Base-by-base conservation (phyloP, 805 yeast genomes). In the Teunomyces kruisii region DNA sequence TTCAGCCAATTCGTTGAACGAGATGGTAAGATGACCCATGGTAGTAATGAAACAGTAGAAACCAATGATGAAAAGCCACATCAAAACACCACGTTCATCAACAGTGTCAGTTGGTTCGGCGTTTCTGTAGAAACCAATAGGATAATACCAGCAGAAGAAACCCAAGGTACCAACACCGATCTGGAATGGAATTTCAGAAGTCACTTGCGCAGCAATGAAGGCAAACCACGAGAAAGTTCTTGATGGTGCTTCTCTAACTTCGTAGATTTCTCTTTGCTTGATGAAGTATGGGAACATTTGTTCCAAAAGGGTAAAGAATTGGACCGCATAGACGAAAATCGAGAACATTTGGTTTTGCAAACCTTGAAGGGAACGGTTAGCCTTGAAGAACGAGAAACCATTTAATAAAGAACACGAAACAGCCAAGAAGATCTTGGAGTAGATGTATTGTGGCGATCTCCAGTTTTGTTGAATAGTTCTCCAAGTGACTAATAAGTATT, bases 301-400 rank as follows among this genome's bases (percentile, higher is more conserved):
- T 53, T 68, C 72, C 39, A 71, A 62, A 47, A 72, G 49, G 8
- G 77, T 69, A 38, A 62, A 58, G 51, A 70, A 68, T 19, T 69
- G 69, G 43, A 72, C 64, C 45, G 65, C 54, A 43, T 62, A 63
- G 74, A 72, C 75, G 61, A 78, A 78, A 37, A 75, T 65, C 26
- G 80, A 64, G 45, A 76, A 73, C 70, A 78, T 70, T 49, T 76
- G 94, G 65, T 88, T 87, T 64, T 89, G 96, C 56, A 71, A 60
- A 31, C 74, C 75, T 65, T 69, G 88, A 38, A 74, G 59, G 10
- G 88, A 76, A 4, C 73, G 74, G 44, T 59, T 76, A 29, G 88
- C 85, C 47, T 81, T 83, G 64, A 76, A 83, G 63, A 81, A 82
- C 6, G 86, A 75, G 61, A 86, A 86, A 31, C 95, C 94, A 49